Percentiles rank a stretch among this genome's conserved stretches.
Conservation (phyloP, 2,329 filamentous ascomycete species). For the Colletotrichum neosansevieriae region DNA sequence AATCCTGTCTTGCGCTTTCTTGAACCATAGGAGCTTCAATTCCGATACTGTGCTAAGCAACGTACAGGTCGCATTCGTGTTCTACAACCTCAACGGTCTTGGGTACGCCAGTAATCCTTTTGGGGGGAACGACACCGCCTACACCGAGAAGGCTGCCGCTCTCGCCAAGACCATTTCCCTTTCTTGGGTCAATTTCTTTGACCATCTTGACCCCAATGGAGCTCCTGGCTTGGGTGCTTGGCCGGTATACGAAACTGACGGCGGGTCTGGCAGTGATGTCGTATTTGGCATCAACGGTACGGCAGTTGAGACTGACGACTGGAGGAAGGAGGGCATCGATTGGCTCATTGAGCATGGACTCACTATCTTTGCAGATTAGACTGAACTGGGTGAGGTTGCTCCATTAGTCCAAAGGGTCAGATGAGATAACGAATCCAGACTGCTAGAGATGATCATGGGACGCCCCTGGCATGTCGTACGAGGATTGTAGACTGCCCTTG, state of each 20-base stretch:
- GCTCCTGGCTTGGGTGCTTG: conserved; percentile 40
- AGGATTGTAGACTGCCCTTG: too few species aligned
- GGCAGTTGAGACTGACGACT: conserved; percentile 47
- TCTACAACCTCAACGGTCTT: conserved; percentile 50
- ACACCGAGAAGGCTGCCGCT: conserved; percentile 43
- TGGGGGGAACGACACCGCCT: conserved; percentile 44
- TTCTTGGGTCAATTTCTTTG: conserved; percentile 50
- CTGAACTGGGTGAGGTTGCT: neutral
- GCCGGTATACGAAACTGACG: conserved; percentile 45
- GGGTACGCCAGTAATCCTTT: conserved; percentile 50
- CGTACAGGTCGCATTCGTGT: conserved; percentile 54
- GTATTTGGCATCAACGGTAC: conserved; percentile 46
- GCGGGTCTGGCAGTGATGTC: conserved; percentile 44
- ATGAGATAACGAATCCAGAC: too few species aligned
- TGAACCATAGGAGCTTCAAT: neutral
- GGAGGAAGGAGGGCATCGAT: conserved; percentile 46
- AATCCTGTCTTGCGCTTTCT: too few species aligned
- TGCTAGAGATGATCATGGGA: too few species aligned
- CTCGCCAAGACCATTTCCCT: conserved; percentile 47
- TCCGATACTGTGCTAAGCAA: neutral
- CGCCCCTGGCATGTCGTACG: too few species aligned
- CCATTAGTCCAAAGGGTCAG: too few species aligned
- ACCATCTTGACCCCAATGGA: conserved; percentile 46
- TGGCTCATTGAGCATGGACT: conserved; percentile 47
- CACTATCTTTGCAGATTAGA: conserved; percentile 45